phyloP scores from a whole-genome alignment of 169 alveolate genomes.

The Ichthyophthirius multifiliis region DNA sequence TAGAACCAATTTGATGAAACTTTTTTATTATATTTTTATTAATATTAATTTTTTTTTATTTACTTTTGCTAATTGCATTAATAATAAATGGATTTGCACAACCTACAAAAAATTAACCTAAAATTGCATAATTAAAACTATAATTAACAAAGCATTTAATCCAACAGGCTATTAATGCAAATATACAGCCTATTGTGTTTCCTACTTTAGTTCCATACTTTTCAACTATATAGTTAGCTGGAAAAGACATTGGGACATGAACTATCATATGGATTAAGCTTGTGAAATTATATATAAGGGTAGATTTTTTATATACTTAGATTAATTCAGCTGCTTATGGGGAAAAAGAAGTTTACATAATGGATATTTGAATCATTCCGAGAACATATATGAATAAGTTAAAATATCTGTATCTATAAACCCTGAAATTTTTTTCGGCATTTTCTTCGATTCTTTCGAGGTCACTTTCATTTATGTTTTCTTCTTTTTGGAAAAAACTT shows the following conservation, averaged over 20 bases:
- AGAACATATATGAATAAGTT: not conserved
- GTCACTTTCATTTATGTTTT: too few relatives aligned
- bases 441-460: not conserved
- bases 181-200: not conserved
- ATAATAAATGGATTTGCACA: constrained; percentile 20
- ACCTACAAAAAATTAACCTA: not conserved
- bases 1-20: constrained; percentile 12
- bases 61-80: not conserved
- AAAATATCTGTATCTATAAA: not conserved
- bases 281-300: not conserved
- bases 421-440: not conserved
- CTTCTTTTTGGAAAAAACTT: too few relatives aligned
- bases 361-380: not conserved
- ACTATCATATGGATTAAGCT: not conserved
- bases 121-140: not conserved
- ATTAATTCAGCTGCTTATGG: not conserved
- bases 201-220: constrained; percentile 16
- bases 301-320: not conserved
- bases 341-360: not conserved
- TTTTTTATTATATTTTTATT: too few relatives aligned
- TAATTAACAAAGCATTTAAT: not conserved
- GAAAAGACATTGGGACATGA: constrained; percentile 3
- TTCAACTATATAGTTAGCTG: constrained; percentile 11
- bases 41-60: too few relatives aligned
- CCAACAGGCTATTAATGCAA: constrained; percentile 2